Base-by-base conservation (phyloP, 805 yeast genomes). In the Hanseniaspora vineae region DNA sequence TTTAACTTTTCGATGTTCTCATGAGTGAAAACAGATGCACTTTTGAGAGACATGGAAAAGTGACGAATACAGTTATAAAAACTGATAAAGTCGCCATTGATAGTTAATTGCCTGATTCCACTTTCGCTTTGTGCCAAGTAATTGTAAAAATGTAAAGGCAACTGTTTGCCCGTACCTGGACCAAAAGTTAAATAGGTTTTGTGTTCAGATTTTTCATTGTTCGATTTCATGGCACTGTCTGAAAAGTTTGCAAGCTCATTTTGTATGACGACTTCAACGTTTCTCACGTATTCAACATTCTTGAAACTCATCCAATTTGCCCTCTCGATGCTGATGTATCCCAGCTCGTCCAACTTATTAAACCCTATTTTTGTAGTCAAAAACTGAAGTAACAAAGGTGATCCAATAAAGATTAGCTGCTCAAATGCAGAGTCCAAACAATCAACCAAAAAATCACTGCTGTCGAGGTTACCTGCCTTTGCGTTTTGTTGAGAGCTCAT, bases 91-190 rank as follows among this genome's bases (percentile, higher is more conserved):
- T 69, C 71, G 10, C 76, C 77, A 42, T 70, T 70, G 33, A 73
- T 67, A 31, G 74, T 69, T 44, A 90, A 69, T 44, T 81, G 66
- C 23, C 71, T 69, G 47, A 85, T 70, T 0, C 97, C 97, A 50
- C 84, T 90, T 49, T 76, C 82, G 0, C 96, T 86, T 47, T 81
- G 76, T 1, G 86, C 82, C 44, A 90, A 67, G 55, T 81, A 85
- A 14, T 86, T 84, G 62, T 85, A 87, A 55, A 90, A 84, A 58
- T 85, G 89, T 23, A 73, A 63, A 0, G 88, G 87, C 17, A 69
- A 49, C 5, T 57, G 45, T 40, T 58, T 50, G 39, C 49, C 43
- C 13, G 45, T 49, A 23, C 4, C 8, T 23, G 29, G 29, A 8
- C 29, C 29, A 23, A 23, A 23, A 23, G 8, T 5, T 23, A 8